These are phyloP conservation scores for Aspergillus carlsbadensis DNA, from an alignment of 495 filamentous ascomycete species.

Conservation along the genomic window DNA sequence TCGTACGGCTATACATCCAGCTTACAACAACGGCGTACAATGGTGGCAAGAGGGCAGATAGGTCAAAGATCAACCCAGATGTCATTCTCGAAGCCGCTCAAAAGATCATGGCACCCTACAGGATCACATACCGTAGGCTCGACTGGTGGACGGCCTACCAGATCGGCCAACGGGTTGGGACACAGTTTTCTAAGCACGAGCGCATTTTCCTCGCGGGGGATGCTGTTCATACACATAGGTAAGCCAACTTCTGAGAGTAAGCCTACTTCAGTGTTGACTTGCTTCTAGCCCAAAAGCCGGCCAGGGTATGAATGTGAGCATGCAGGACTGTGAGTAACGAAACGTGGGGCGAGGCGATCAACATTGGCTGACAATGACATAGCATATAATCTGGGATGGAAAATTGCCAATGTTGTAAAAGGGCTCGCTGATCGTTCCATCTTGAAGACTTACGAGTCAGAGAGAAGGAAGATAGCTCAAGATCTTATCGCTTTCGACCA, in stretches of 20 bases:
- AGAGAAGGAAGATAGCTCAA: slow-evolving; percentile 59
- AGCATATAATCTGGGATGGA: slow-evolving; percentile 76
- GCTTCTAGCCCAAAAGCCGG: slow-evolving; percentile 68
- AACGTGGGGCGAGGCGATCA: background rate
- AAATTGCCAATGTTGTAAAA: slow-evolving; percentile 61
- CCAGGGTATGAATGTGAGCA: slow-evolving; percentile 82
- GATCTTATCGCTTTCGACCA: slow-evolving; percentile 67
- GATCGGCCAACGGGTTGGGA: slow-evolving; percentile 31
- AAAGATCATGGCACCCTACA: slow-evolving; percentile 60
- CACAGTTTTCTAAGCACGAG: slow-evolving; percentile 59
- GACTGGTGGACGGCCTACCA: slow-evolving; percentile 60
- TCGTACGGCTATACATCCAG: slow-evolving; percentile 70
- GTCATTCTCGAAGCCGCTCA: slow-evolving; percentile 59
- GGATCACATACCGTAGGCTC: slow-evolving; percentile 57
- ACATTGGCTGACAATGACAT: background rate
- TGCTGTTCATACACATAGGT: slow-evolving; percentile 72
- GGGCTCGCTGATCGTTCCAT: slow-evolving; percentile 50
- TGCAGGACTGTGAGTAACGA: slow-evolving; percentile 55
- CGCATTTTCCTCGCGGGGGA: slow-evolving; percentile 79
- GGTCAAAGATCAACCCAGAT: slow-evolving; percentile 58
- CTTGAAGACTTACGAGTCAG: slow-evolving; percentile 62
- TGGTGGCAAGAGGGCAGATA: slow-evolving; percentile 32
- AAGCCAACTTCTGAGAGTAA: background rate
- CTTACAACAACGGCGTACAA: slow-evolving; percentile 39
- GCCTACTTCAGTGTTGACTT: background rate